Base-by-base conservation (phyloP, 257 asterid genomes). In the Rubia yunnanensis region DNA sequence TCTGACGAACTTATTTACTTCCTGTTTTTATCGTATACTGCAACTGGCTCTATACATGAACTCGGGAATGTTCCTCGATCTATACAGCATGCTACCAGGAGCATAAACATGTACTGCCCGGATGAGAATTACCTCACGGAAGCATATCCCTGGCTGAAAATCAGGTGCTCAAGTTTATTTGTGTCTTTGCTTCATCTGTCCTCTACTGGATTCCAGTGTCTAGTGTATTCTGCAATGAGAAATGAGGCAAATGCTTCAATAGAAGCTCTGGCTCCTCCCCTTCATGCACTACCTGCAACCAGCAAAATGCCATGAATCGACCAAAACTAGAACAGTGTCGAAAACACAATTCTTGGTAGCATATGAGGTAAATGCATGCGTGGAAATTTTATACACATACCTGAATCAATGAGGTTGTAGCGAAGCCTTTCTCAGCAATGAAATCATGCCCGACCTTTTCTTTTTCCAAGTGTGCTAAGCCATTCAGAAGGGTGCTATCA, bases 261-360 rank as follows among this genome's bases (percentile, higher is more conserved):
- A 88, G 89, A 71, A 67, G 79, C 63, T 69, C 68, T 13, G 78
- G 84, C 77, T 84, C 83, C 69, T 82, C 79, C 17, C 81, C 86
- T 76, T 82, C 83, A 65, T 76, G 74, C 32, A 73, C 81, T 57
- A 81, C 70, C 96, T 84, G 86, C 60, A 70, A 76, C 32, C 20
- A 48, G 31, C 14, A 62, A 8, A 26, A 27, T 22, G 28, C 52
- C 3, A 8, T 10, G 13, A 65, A 35, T 31, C 0, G 1, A 24
- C 20, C 17, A 34, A 26, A 24, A 18, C 23, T 23, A 8, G 44
- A 10, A 11, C 14, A n/a, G 17, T 11, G 24, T 44, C 20, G 5
- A 36, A 27, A 26, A 1, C 8, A 31, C 5, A 39, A 61, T 62
- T 3, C n/a, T 20, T 5, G 14, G 24, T 27, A 24, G 36, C 10